A percentile compares a stretch with the other conserved stretches of the same genome.
Conservation (phyloP, 1,284 basidiomycete species). For the Cryptococcus sp. region DNA sequence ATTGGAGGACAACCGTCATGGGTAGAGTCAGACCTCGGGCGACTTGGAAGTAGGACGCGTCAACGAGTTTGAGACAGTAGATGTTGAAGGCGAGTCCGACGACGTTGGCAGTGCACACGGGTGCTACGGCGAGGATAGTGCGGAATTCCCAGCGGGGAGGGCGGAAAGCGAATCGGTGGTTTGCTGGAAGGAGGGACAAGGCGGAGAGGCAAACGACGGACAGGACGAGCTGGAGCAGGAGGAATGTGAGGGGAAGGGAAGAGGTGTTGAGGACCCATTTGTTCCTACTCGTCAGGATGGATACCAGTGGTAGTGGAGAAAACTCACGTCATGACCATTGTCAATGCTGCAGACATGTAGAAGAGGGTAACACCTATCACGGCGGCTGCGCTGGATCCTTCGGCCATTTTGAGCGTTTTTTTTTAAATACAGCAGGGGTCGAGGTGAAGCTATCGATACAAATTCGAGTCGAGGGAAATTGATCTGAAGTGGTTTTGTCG, state of each 20-base stretch:
- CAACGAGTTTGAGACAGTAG: conserved; percentile 65
- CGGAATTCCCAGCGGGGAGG: conserved; percentile 14
- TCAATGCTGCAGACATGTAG: conserved; percentile 67
- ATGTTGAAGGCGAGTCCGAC: conserved; percentile 70
- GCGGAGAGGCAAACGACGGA: conserved; percentile 54
- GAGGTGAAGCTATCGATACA: too few species aligned
- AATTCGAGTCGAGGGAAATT: too few species aligned
- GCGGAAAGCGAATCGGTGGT: conserved; percentile 7
- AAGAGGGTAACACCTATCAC: conserved; percentile 67
- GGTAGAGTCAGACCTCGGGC: conserved; percentile 11
- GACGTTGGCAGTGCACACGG: conserved; percentile 40
- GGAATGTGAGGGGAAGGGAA: conserved; percentile 63
- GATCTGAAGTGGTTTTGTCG: too few species aligned
- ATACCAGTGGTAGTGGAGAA: background rate
- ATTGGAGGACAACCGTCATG: conserved; percentile 23
- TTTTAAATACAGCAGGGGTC: background rate
- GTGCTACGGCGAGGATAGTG: conserved; percentile 30
- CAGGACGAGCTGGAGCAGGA: conserved; percentile 62
- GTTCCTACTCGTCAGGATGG: conserved; percentile 23
- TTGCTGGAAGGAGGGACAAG: conserved; percentile 7
- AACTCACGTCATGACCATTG: conserved; percentile 38
- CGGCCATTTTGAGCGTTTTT: background rate
- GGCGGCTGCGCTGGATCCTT: conserved; percentile 3
- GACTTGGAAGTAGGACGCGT: conserved; percentile 72
- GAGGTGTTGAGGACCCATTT: conserved; percentile 55